phyloP scores from a whole-genome alignment of 768 basidiomycete genomes.

The Coprinopsis sp. region DNA sequence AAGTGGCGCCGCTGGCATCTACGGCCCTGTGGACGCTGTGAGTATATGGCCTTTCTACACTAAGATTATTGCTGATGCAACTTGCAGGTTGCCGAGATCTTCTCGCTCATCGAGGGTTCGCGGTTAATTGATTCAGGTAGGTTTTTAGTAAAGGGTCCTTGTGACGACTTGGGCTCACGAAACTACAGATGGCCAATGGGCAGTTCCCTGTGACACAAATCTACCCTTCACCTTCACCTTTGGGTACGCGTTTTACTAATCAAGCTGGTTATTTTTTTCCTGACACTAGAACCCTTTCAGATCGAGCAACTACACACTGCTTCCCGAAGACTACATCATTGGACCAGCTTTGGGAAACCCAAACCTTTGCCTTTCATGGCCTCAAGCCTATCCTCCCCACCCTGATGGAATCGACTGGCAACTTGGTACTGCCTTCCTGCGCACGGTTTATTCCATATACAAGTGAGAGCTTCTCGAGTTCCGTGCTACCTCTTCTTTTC shows the following conservation, averaged over 20 bases:
- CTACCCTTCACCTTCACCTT: conserved; percentile 62
- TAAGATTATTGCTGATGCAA: conserved; percentile 5
- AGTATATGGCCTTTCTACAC: conserved; percentile 13
- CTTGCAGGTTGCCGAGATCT: conserved; percentile 62
- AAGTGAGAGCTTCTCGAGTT: conserved; percentile 39
- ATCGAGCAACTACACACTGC: conserved; percentile 49
- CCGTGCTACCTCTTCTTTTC: neutral
- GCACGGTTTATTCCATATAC: conserved; percentile 75
- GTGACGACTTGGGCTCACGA: neutral
- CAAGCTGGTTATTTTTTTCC: neutral
- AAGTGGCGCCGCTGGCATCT: conserved; percentile 69
- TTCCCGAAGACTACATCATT: conserved; percentile 75
- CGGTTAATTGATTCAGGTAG: conserved; percentile 63
- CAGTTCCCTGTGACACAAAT: conserved; percentile 62
- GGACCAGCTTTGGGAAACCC: conserved; percentile 64
- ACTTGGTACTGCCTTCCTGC: conserved; percentile 67
- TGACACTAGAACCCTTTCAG: conserved; percentile 25
- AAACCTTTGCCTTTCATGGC: conserved; percentile 71
- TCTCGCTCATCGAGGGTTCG: conserved; percentile 51
- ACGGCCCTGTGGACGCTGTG: conserved; percentile 77
- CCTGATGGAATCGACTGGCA: conserved; percentile 82
- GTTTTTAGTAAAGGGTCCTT: conserved; percentile 12
- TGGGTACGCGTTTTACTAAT: conserved; percentile 39
- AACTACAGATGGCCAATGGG: conserved; percentile 62
- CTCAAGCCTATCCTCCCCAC: conserved; percentile 57